Evolutionary conservation across 2,329 filamentous ascomycete species (phyloP).

Genomic region (Paecilomyces sp.): DNA sequence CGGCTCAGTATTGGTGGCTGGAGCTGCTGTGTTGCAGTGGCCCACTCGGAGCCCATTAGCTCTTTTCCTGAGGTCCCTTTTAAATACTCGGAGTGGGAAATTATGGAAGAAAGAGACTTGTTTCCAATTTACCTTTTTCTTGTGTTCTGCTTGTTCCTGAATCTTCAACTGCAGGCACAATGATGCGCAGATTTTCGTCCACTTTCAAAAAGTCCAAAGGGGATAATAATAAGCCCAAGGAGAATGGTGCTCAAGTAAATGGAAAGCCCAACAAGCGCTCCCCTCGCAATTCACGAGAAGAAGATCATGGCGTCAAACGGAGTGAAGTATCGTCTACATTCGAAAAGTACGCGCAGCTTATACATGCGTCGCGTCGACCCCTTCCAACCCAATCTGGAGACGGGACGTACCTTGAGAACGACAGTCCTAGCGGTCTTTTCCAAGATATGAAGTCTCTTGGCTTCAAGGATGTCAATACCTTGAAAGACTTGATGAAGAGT

Average conservation of each 20-base stretch:
- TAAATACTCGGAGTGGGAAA: neutral
- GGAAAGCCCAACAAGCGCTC: constrained; percentile 25
- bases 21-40: neutral
- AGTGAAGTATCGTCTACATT: constrained; percentile 35
- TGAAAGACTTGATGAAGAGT: constrained; percentile 53
- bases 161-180: constrained; percentile 11
- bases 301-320: constrained; percentile 26
- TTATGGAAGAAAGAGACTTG: neutral
- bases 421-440: constrained; percentile 45
- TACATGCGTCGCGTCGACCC: constrained; percentile 53
- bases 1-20: neutral
- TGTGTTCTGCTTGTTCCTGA: constrained; percentile 1
- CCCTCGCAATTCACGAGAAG: constrained; percentile 18
- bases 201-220: constrained; percentile 32
- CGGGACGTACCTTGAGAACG: constrained; percentile 50
- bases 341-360: constrained; percentile 38
- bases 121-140: neutral
- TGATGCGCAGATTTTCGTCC: constrained; percentile 34
- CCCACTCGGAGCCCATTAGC: neutral
- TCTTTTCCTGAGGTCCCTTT: neutral
- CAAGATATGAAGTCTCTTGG: constrained; percentile 54
- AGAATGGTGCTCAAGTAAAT: constrained; percentile 19
- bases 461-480: constrained; percentile 54
- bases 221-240: constrained; percentile 25
- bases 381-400: constrained; percentile 57